A percentile compares a stretch with the other conserved stretches of the same genome.
These are phyloP conservation scores for Rhizoctonia solani DNA, from an alignment of 1,284 basidiomycete species.

Conservation along the genomic window DNA sequence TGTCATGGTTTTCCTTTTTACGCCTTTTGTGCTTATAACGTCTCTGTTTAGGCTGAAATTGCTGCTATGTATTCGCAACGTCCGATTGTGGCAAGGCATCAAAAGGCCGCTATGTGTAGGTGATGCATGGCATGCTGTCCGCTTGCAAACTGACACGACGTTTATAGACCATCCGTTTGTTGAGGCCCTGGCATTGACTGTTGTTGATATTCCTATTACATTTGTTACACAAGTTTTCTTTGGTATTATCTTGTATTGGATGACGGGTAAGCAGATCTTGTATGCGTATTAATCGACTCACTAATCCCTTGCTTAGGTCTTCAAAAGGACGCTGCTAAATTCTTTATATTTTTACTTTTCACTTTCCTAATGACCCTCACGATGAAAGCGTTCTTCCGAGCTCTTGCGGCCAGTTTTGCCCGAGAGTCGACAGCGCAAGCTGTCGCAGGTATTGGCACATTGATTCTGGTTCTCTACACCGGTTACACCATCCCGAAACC, in stretches of 20 bases:
- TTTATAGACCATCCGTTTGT: conserved; percentile 60
- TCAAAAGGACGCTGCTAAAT: conserved; percentile 51
- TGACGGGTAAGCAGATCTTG: conserved; percentile 50
- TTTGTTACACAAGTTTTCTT: conserved; percentile 57
- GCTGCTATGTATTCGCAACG: conserved; percentile 72
- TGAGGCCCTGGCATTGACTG: conserved; percentile 66
- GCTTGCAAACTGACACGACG: not conserved
- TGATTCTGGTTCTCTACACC: conserved; percentile 63
- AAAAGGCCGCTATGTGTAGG: conserved; percentile 57
- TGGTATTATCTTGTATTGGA: conserved; percentile 64
- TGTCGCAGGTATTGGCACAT: conserved; percentile 59
- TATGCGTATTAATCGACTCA: not conserved
- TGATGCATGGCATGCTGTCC: not conserved
- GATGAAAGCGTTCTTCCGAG: conserved; percentile 66
- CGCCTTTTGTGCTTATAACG: not conserved
- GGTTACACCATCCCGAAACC: conserved; percentile 72
- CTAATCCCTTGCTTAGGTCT: conserved; percentile 36
- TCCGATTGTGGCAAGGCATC: conserved; percentile 67
- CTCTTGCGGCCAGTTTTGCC: conserved; percentile 58
- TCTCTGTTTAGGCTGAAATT: conserved; percentile 58
- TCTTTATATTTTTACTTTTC: conserved; percentile 68
- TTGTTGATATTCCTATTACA: conserved; percentile 72
- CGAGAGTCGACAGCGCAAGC: conserved; percentile 61
- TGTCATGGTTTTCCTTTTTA: not conserved
- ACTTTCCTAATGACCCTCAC: conserved; percentile 61